These are phyloP conservation scores for Rhizoctonia solani DNA, from an alignment of 1,284 basidiomycete genomes.

Conservation along the genomic window DNA sequence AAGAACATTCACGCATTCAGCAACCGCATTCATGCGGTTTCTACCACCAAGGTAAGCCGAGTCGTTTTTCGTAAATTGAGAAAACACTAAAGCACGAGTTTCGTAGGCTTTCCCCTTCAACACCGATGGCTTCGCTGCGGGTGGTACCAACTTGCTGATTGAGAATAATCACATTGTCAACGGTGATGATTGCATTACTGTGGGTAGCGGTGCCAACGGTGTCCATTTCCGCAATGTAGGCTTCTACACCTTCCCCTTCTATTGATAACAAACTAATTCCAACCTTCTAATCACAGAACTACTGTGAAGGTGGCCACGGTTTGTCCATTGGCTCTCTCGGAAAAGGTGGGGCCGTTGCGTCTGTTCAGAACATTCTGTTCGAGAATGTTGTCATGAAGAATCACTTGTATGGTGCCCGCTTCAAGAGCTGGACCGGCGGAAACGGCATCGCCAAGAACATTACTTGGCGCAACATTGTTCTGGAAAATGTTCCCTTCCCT, in stretches of 20 bases:
- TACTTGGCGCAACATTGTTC: conserved; percentile 62
- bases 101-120: conserved; percentile 63
- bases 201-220: conserved; percentile 60
- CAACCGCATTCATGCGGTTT: conserved; percentile 58
- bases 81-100: neutral
- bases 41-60: conserved; percentile 45
- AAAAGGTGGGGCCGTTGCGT: conserved; percentile 54
- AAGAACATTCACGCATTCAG: conserved; percentile 57
- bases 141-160: conserved; percentile 60
- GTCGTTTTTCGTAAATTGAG: neutral
- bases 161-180: conserved; percentile 62
- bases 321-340: conserved; percentile 65
- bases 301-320: conserved; percentile 58
- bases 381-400: conserved; percentile 61
- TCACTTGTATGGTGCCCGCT: conserved; percentile 61
- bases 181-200: conserved; percentile 65
- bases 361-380: conserved; percentile 62
- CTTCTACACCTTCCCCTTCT: neutral
- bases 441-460: conserved; percentile 61
- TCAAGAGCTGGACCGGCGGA: conserved; percentile 70
- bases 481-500: conserved; percentile 61
- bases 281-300: conserved; percentile 14
- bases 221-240: conserved; percentile 55
- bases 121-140: conserved; percentile 65
- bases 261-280: neutral